phyloP scores from a whole-genome alignment of 306 rosid species.

The Fragaria iinumae region DNA sequence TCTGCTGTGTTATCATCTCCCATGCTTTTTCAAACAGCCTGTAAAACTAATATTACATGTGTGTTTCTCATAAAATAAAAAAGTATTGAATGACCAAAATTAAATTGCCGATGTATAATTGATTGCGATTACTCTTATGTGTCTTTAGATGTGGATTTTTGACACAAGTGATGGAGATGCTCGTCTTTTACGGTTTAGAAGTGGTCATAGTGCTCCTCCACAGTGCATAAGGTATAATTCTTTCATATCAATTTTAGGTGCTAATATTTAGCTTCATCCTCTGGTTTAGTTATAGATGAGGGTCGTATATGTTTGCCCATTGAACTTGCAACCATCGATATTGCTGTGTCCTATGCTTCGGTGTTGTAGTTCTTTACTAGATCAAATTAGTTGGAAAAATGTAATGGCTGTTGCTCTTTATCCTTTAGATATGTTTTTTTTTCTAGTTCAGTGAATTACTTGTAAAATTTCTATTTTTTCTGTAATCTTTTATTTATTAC shows the following conservation, averaged over 20 bases:
- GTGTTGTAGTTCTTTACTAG: not conserved
- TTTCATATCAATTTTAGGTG: conserved; percentile 29
- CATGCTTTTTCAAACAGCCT: not conserved
- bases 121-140: not conserved
- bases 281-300: not conserved
- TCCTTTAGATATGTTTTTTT: not conserved
- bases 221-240: conserved; percentile 73
- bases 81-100: not conserved
- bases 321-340: not conserved
- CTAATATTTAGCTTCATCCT: not conserved
- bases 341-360: not conserved
- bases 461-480: not conserved
- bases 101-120: not conserved
- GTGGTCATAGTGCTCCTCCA: conserved; percentile 98
- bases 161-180: conserved; percentile 93
- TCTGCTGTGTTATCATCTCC: not conserved
- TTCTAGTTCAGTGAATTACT: not conserved
- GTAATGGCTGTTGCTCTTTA: not conserved
- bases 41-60: not conserved
- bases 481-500: not conserved
- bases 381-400: not conserved
- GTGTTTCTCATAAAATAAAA: not conserved
- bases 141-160: conserved; percentile 86
- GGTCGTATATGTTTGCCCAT: not conserved
- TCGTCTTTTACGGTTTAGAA: conserved; percentile 80